These are phyloP conservation scores for Mycena kentingensis DNA, from an alignment of 768 basidiomycete species.

Conservation along the genomic window DNA sequence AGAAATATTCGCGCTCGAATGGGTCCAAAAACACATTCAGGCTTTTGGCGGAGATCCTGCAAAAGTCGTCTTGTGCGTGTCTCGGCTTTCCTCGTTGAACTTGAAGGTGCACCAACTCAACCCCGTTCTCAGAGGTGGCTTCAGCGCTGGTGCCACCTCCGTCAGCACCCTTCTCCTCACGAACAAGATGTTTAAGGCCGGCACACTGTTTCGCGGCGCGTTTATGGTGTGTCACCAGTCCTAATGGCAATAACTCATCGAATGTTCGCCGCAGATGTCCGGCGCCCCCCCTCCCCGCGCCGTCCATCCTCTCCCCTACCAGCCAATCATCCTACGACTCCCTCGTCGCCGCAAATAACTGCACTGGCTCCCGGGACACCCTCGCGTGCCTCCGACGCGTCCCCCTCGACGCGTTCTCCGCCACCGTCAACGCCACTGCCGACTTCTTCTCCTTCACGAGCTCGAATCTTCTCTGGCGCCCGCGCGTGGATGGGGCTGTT, in stretches of 20 bases:
- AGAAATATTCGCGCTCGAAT: constrained; percentile 17
- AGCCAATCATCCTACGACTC: constrained; percentile 10
- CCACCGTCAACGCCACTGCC: constrained; percentile 36
- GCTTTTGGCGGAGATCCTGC: constrained; percentile 10
- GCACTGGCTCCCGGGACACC: constrained; percentile 29
- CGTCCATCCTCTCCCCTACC: constrained; percentile 3
- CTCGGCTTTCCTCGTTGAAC: not conserved
- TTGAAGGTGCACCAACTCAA: not conserved
- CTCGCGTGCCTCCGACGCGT: constrained; percentile 37
- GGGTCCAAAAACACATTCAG: constrained; percentile 9
- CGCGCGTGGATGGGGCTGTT: constrained; percentile 43
- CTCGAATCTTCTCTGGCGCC: constrained; percentile 36
- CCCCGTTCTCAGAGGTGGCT: not conserved
- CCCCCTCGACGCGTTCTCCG: constrained; percentile 31
- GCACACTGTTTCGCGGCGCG: not conserved
- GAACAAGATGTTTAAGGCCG: not conserved
- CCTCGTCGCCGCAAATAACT: constrained; percentile 19
- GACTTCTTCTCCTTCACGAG: constrained; percentile 33
- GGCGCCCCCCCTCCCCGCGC: constrained; percentile 7
- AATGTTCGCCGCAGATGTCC: not conserved
- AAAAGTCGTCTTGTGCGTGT: constrained; percentile 5
- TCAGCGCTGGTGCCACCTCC: not conserved
- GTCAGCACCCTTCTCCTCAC: not conserved
- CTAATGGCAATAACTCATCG: not conserved
- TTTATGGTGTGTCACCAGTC: constrained; percentile 4